These are phyloP conservation scores for Alternaria novae-zelandiae DNA, from an alignment of 2,329 filamentous ascomycete species.

Conservation along the genomic window DNA sequence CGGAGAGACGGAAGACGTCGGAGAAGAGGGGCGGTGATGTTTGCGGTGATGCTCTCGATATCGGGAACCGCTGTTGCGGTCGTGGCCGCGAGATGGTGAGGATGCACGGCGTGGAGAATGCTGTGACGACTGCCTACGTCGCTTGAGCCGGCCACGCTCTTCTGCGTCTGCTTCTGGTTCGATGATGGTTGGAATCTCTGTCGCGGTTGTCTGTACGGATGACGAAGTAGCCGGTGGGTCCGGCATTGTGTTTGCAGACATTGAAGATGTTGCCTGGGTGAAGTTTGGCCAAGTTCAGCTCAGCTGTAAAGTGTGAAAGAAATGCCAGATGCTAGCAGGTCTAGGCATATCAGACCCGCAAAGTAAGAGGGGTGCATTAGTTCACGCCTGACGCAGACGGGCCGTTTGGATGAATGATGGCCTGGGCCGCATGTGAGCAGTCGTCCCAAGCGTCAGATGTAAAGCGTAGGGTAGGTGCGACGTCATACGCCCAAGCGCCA, in stretches of 20 bases:
- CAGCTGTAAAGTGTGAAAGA: slow-evolving; percentile 15
- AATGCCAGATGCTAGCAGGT: background rate
- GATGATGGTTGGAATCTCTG: slow-evolving; percentile 48
- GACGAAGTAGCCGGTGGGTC: background rate
- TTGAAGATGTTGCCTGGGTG: background rate
- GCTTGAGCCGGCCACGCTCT: slow-evolving; percentile 43
- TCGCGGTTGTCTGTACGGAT: slow-evolving; percentile 44
- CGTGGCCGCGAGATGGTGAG: slow-evolving; percentile 44
- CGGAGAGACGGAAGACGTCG: slow-evolving; percentile 31
- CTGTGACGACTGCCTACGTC: slow-evolving; percentile 36
- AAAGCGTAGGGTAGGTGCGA: slow-evolving; percentile 5
- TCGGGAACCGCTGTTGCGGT: slow-evolving; percentile 39
- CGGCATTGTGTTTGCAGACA: slow-evolving; percentile 6
- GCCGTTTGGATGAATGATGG: slow-evolving; percentile 24
- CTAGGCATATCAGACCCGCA: slow-evolving; percentile 5
- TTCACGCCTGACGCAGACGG: slow-evolving; percentile 20
- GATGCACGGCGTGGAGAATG: slow-evolving; percentile 37
- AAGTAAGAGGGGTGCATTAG: slow-evolving; percentile 28
- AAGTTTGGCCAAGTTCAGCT: background rate
- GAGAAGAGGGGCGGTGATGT: slow-evolving; percentile 37
- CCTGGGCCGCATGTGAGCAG: slow-evolving; percentile 21
- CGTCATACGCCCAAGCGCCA: slow-evolving; percentile 16
- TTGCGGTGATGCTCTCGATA: slow-evolving; percentile 42
- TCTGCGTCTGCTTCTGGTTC: slow-evolving; percentile 44
- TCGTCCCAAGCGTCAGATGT: slow-evolving; percentile 17